Percentiles rank a stretch among this genome's conserved stretches.
phyloP scores from a whole-genome alignment of 106 monocot genomes.

The Dendrobium officinale region DNA sequence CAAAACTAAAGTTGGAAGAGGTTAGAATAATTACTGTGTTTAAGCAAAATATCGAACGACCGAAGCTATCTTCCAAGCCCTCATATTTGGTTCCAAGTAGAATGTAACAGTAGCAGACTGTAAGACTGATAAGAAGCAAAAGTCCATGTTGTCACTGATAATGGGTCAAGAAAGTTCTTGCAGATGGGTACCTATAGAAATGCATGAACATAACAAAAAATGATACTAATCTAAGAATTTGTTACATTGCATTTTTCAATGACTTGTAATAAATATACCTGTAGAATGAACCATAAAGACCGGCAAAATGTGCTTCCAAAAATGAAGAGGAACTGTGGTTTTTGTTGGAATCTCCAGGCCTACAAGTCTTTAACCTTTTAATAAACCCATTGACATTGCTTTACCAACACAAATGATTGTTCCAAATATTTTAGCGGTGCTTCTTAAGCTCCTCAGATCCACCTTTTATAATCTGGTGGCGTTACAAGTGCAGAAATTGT shows the following conservation, averaged over 20 bases:
- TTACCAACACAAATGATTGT: background rate
- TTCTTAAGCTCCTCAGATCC: background rate
- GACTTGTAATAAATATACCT: background rate
- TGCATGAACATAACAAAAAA: too few relatives aligned
- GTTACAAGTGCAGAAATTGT: too few relatives aligned
- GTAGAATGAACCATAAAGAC: background rate
- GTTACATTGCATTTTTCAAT: too few relatives aligned
- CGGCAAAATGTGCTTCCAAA: background rate
- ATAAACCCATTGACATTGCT: background rate
- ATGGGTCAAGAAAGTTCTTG: conserved; percentile 30
- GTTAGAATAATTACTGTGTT: conserved; percentile 26
- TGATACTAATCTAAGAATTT: too few relatives aligned
- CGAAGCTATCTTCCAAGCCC: conserved; percentile 34
- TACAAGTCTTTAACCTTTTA: background rate
- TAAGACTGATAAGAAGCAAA: conserved; percentile 40
- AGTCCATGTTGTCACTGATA: conserved; percentile 45
- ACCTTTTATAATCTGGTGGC: background rate
- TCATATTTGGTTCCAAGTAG: conserved; percentile 32
- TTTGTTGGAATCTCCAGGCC: background rate
- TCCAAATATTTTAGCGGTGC: background rate
- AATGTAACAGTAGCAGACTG: conserved; percentile 32
- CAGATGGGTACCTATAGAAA: conserved; percentile 1
- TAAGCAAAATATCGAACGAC: conserved; percentile 20
- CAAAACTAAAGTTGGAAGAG: too few relatives aligned
- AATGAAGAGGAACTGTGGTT: background rate